Percentiles rank a stretch among this genome's conserved stretches.
These are phyloP conservation scores for Macrolepiota albuminosa DNA, from an alignment of 768 basidiomycete species.

Conservation along the genomic window DNA sequence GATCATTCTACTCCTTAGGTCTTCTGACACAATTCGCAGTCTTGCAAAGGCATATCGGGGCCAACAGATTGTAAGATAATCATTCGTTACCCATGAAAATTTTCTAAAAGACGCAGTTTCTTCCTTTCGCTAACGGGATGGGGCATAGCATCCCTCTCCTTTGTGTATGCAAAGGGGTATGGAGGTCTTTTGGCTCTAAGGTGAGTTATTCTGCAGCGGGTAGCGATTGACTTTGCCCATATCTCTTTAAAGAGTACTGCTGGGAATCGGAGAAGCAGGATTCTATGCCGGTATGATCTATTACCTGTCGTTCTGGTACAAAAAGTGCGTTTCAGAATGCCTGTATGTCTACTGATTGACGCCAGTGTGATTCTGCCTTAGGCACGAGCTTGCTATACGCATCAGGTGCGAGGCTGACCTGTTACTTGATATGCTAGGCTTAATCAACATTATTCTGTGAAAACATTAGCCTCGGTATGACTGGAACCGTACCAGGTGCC, in stretches of 20 bases:
- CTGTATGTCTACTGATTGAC: not conserved
- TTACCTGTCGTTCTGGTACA: constrained; percentile 57
- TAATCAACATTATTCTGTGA: not conserved
- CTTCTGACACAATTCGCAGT: constrained; percentile 24
- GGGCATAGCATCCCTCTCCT: constrained; percentile 48
- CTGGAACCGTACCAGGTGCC: constrained; percentile 51
- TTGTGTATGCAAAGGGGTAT: constrained; percentile 54
- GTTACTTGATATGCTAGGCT: not conserved
- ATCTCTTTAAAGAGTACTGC: constrained; percentile 32
- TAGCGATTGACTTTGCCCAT: not conserved
- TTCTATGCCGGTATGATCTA: constrained; percentile 61
- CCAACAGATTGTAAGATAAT: constrained; percentile 45
- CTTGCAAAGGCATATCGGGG: constrained; percentile 51
- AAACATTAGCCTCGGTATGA: constrained; percentile 48
- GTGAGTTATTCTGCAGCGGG: constrained; percentile 19
- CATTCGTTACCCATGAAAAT: not conserved
- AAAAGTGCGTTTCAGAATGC: constrained; percentile 21
- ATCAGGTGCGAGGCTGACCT: constrained; percentile 32
- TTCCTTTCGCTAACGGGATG: constrained; percentile 49
- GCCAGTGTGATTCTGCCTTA: constrained; percentile 9
- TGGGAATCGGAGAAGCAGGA: constrained; percentile 59
- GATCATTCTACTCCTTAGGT: not conserved
- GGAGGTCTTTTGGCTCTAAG: constrained; percentile 41
- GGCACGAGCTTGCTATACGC: constrained; percentile 46
- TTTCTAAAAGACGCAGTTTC: constrained; percentile 31